A percentile compares a stretch with the other conserved stretches of the same genome.
Evolutionary conservation across 176 grass and related monocot species (phyloP).

Genomic region (barley (Hordeum vulgare)): DNA sequence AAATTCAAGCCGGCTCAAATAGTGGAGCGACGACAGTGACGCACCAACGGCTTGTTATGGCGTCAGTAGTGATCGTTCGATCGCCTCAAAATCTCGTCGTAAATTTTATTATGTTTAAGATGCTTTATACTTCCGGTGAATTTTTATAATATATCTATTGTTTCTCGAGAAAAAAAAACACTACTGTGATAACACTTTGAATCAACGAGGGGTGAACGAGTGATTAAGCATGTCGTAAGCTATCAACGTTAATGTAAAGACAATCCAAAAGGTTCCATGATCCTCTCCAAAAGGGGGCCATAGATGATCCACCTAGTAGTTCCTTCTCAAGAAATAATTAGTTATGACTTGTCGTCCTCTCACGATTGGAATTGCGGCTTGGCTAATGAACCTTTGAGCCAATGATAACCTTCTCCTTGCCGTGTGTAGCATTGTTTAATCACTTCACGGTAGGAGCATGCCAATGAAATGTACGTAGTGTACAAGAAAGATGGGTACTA

Average conservation of each 20-base stretch:
- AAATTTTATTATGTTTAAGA: no score
- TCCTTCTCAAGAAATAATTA: background rate
- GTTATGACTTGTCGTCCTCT: background rate
- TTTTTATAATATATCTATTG: no score
- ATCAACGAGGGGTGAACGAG: accelerated
- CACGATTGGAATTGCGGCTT: background rate
- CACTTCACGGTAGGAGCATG: background rate
- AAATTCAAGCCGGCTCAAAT: no score
- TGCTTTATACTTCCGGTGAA: no score
- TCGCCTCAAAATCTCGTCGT: no score
- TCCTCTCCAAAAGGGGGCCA: background rate
- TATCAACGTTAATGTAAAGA: background rate
- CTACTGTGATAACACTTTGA: background rate
- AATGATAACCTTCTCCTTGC: background rate
- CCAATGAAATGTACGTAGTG: background rate
- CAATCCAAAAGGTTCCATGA: background rate
- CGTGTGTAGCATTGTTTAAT: background rate
- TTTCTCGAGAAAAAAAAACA: no score
- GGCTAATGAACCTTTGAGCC: background rate
- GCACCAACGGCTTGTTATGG: no score
- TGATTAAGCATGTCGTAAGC: background rate
- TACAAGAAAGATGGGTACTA: background rate
- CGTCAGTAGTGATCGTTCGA: no score
- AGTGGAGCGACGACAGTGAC: no score
- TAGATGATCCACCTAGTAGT: background rate